These are phyloP conservation scores for Sordaria brevicollis DNA, from an alignment of 495 filamentous ascomycete species.

Conservation along the genomic window DNA sequence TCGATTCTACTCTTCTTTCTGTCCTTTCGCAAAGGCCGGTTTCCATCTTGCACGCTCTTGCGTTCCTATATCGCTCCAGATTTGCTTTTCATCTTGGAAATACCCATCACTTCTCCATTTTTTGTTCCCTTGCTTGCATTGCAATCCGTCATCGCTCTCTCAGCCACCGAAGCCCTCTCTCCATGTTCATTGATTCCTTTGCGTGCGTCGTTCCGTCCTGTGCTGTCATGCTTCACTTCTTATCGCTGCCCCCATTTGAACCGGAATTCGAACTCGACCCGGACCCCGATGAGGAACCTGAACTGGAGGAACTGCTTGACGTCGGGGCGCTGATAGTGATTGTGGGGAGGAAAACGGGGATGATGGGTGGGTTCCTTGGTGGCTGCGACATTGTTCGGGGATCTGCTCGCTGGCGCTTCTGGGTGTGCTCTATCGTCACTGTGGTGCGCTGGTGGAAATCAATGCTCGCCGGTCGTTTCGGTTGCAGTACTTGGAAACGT, in stretches of 20 bases:
- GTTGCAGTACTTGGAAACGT: too few relatives aligned
- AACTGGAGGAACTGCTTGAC: neutral
- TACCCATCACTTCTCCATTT: neutral
- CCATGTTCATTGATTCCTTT: neutral
- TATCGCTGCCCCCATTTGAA: neutral
- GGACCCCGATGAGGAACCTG: neutral
- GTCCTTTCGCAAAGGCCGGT: too few relatives aligned
- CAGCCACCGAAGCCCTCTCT: neutral
- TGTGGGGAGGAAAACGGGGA: neutral
- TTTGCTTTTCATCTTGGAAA: too few relatives aligned
- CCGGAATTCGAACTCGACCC: neutral
- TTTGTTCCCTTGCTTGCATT: neutral
- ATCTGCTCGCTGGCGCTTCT: too few relatives aligned
- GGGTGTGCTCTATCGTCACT: neutral
- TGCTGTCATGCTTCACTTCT: neutral
- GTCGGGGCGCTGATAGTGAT: neutral
- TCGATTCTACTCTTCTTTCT: too few relatives aligned
- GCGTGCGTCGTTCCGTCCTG: neutral
- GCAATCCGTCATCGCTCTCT: neutral
- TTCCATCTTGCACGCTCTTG: too few relatives aligned
- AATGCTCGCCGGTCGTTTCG: too few relatives aligned
- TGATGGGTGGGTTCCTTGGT: neutral
- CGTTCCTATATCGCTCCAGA: too few relatives aligned
- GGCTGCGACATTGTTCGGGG: neutral
- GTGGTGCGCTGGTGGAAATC: neutral